phyloP scores from a whole-genome alignment of 805 yeast species.

The Lipomyces chichibuensis region DNA sequence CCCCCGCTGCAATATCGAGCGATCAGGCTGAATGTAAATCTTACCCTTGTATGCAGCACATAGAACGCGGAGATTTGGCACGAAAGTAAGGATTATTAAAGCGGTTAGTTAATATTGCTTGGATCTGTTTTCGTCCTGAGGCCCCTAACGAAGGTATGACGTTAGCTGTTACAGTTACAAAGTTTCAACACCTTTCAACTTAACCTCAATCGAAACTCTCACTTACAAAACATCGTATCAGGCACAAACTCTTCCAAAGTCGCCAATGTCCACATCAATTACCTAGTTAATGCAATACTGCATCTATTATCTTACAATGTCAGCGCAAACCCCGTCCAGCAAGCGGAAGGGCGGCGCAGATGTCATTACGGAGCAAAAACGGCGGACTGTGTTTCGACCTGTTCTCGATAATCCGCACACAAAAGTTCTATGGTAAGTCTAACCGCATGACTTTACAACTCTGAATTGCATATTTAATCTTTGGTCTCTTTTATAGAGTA shows the following conservation, averaged over 20 bases:
- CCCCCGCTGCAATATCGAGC: not conserved
- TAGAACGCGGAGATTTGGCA: not conserved
- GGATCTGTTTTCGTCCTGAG: too few species aligned
- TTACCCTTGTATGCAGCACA: not conserved
- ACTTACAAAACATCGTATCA: too few species aligned
- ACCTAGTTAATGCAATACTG: not conserved
- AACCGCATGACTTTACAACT: not conserved
- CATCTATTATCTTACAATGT: not conserved
- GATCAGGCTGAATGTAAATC: not conserved
- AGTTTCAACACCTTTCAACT: too few species aligned
- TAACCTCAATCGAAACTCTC: too few species aligned
- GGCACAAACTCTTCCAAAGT: not conserved
- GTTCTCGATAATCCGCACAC: constrained; percentile 40
- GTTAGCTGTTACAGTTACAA: too few species aligned
- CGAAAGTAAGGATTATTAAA: not conserved
- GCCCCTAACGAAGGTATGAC: too few species aligned
- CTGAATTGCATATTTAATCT: not conserved
- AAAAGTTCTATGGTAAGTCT: constrained; percentile 24
- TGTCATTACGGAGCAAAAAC: constrained; percentile 20
- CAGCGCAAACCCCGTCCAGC: not conserved
- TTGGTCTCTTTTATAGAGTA: not conserved
- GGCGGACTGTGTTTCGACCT: constrained; percentile 37
- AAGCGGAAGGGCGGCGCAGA: not conserved
- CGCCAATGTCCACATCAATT: not conserved
- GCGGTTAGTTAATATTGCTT: not conserved